Percentiles rank a stretch among this genome's conserved stretches.
Evolutionary conservation across 768 basidiomycete species (phyloP).

Genomic region (Termitomyces sp.): DNA sequence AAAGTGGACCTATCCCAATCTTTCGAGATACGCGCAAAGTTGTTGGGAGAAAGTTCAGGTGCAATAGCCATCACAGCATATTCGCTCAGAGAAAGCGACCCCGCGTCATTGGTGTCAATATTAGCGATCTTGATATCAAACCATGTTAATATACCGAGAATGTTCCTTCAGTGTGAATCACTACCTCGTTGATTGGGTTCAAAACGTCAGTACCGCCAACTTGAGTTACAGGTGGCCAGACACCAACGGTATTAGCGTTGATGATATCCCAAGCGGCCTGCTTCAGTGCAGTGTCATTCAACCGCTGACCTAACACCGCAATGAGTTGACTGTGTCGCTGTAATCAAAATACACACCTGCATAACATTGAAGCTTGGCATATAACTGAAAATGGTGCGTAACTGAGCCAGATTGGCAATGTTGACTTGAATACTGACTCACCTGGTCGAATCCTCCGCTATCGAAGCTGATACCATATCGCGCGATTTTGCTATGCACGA

Average conservation of each 20-base stretch:
- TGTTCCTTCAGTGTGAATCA: background rate
- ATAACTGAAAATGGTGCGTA: constrained; percentile 17
- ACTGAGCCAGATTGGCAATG: background rate
- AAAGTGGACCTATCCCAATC: constrained; percentile 16
- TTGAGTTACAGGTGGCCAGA: constrained; percentile 30
- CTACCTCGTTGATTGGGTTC: constrained; percentile 35
- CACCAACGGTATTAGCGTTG: constrained; percentile 24
- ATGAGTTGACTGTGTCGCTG: background rate
- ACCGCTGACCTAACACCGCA: constrained; percentile 17
- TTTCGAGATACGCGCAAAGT: background rate
- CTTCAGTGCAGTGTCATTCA: constrained; percentile 25
- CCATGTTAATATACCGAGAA: background rate
- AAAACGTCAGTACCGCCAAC: constrained; percentile 42
- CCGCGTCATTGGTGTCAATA: constrained; percentile 29
- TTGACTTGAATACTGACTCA: background rate
- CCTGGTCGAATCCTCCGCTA: constrained; percentile 28
- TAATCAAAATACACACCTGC: constrained; percentile 18
- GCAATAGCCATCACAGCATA: constrained; percentile 31
- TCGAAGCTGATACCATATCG: constrained; percentile 28
- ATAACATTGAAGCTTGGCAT: constrained; percentile 33
- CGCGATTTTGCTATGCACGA: constrained; percentile 22
- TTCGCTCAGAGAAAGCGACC: constrained; percentile 25
- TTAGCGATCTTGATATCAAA: constrained; percentile 23
- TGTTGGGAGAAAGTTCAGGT: constrained; percentile 25
- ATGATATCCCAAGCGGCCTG: constrained; percentile 29